Evolutionary conservation across 2,329 filamentous ascomycete species (phyloP).

Genomic region (Pestalotiopsis sp.): DNA sequence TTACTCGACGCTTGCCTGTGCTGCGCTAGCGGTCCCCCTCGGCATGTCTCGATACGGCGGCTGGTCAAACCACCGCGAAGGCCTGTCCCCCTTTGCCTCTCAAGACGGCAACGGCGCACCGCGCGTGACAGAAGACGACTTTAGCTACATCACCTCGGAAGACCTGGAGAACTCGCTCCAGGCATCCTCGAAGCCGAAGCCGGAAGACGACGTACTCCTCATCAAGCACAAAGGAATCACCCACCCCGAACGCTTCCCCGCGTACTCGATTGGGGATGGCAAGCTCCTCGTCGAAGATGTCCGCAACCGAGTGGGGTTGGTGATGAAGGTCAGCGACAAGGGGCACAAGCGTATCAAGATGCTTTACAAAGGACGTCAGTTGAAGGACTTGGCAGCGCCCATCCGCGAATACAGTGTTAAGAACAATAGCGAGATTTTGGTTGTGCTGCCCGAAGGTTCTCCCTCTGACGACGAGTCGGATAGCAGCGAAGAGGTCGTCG

Average conservation of each 20-base stretch:
- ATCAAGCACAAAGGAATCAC: constrained; percentile 69
- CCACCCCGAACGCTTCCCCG: constrained; percentile 73
- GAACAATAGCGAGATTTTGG: constrained; percentile 63
- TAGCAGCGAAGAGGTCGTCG: constrained; percentile 45
- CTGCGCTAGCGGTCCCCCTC: constrained; percentile 51
- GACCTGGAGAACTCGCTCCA: constrained; percentile 58
- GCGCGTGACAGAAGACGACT: constrained; percentile 75
- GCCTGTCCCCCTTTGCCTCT: constrained; percentile 55
- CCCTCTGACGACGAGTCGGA: constrained; percentile 41
- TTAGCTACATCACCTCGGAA: constrained; percentile 80
- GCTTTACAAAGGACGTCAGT: constrained; percentile 71
- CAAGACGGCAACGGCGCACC: constrained; percentile 49
- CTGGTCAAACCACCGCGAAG: constrained; percentile 47
- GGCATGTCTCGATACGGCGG: constrained; percentile 57
- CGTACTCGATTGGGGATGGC: constrained; percentile 74
- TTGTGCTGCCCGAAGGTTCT: constrained; percentile 55
- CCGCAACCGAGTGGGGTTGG: constrained; percentile 65
- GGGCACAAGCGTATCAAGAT: constrained; percentile 59
- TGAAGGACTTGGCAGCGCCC: constrained; percentile 64
- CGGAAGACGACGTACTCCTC: constrained; percentile 70
- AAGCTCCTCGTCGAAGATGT: constrained; percentile 70
- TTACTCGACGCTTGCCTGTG: constrained; percentile 53
- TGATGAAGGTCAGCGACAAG: constrained; percentile 62
- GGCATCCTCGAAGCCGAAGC: constrained; percentile 34
- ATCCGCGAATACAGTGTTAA: constrained; percentile 64